phyloP scores from a whole-genome alignment of 2,329 filamentous ascomycete genomes.

The Pyricularia pennisetigena region DNA sequence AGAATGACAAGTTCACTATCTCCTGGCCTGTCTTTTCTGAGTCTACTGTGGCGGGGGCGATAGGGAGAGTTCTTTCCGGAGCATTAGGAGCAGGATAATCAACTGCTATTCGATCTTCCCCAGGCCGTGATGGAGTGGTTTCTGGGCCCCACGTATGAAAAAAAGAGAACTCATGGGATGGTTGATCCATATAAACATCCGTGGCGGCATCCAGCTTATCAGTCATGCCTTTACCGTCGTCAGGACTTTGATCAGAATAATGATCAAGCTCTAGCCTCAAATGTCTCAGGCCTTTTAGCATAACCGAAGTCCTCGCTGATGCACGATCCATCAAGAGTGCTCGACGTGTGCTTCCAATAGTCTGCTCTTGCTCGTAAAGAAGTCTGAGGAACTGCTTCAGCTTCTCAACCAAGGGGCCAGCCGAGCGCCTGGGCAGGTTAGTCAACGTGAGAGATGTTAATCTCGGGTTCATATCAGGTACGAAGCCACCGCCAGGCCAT shows the following conservation, averaged over 20 bases:
- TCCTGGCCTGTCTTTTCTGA: background rate
- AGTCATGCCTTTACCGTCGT: background rate
- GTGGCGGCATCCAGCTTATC: background rate
- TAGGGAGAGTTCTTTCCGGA: background rate
- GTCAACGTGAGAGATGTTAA: constrained; percentile 43
- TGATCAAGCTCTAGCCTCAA: constrained; percentile 44
- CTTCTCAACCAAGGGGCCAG: constrained; percentile 36
- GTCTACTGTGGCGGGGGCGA: background rate
- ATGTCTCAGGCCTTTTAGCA: constrained; percentile 41
- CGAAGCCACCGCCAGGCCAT: constrained; percentile 30
- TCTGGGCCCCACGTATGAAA: background rate
- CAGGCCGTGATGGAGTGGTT: background rate
- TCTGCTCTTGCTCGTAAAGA: constrained; percentile 37
- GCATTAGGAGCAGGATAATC: background rate
- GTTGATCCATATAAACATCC: background rate
- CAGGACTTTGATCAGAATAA: constrained; percentile 17
- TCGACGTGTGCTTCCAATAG: constrained; percentile 21
- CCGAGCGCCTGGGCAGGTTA: constrained; percentile 41
- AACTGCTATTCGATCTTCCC: background rate
- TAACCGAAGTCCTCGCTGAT: constrained; percentile 26
- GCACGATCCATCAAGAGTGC: constrained; percentile 7
- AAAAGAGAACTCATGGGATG: background rate
- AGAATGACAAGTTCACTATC: background rate
- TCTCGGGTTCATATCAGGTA: constrained; percentile 47
- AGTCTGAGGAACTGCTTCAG: constrained; percentile 36